Evolutionary conservation across 192 early-diverging fungal species (phyloP), one percentile per base, ranked within the genome.

Genomic region (Entophlyctis helioformis): DNA sequence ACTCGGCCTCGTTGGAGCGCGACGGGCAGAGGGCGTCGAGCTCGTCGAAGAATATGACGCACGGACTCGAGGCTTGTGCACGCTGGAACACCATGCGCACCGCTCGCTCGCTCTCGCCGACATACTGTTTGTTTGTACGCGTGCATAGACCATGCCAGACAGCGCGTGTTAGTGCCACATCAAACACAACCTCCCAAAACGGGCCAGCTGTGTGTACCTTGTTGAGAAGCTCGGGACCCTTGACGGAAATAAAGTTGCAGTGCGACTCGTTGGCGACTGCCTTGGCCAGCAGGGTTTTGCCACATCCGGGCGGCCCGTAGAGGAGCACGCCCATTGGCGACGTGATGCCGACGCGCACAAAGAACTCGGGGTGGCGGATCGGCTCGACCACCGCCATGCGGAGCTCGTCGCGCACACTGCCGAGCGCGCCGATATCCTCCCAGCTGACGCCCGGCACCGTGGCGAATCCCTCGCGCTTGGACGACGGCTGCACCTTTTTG

Each of bases 21-120:
- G 63, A 57, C 7, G 90, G 78, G 53, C 86, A 90, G 27, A 98
- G 70, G 1, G 92, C 92, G 53, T 98, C 96, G 18, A 98, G 65
- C 61, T 98, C 91, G 52, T 98, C 96, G 67, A 98, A 96, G 57
- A 96, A 98, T 26, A 98, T 83, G 2, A 98, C 85, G 54, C 96
- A 98, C 12, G 96, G 92, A 11, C 84, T 75, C 2, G 91, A 96
- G 1, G 89, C 82, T 35, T 84, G 78, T 6, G 95, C 95, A 20
- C 95, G 74, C 21, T 84, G 73, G 71, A 98, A 98, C 16, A 98
- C 95, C 59, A 86, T 86, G 21, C 95, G 82, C 15, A 98, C 81
- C 3, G 87, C 90, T 22, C 92, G 72, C 63, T 98, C 95, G 67
- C 91, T 95, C 57, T 98, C 95, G 39, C 95, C 95, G 1, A 98